Conservation (phyloP, 495 filamentous ascomycete species). For the Daldinia loculata region DNA sequence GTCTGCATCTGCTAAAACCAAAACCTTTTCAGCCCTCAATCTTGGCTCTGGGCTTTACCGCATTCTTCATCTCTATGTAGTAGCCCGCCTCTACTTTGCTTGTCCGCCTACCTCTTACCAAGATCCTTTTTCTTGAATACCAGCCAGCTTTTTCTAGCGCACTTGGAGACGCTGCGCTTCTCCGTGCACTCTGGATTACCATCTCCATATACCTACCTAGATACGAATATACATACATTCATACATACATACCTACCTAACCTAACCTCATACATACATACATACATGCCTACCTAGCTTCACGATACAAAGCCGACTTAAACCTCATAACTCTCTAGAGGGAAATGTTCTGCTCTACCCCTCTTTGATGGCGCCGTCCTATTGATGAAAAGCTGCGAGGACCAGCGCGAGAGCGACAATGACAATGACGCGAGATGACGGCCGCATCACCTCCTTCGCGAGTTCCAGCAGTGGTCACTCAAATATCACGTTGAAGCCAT, state of each 20-base stretch:
- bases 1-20: constrained; percentile 16
- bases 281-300: constrained; percentile 6
- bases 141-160: background rate
- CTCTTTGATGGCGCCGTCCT: constrained; percentile 44
- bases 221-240: constrained; percentile 11
- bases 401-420: constrained; percentile 41
- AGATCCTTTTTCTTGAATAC: constrained; percentile 18
- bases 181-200: constrained; percentile 20
- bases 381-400: constrained; percentile 43
- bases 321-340: constrained; percentile 17
- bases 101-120: constrained; percentile 1
- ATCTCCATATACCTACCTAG: constrained; percentile 23
- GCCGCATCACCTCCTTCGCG: constrained; percentile 69
- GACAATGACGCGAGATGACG: constrained; percentile 69
- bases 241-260: constrained; percentile 16
- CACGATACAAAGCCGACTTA: constrained; percentile 11
- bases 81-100: background rate
- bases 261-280: constrained; percentile 5
- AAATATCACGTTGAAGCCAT: constrained; percentile 65
- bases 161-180: constrained; percentile 8
- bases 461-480: constrained; percentile 69
- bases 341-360: constrained; percentile 34
- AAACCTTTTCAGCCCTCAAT: constrained; percentile 34
- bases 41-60: constrained; percentile 14
- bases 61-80: constrained; percentile 19